phyloP scores from a whole-genome alignment of 2,329 filamentous ascomycete species.

The Huntiella omanensis region DNA sequence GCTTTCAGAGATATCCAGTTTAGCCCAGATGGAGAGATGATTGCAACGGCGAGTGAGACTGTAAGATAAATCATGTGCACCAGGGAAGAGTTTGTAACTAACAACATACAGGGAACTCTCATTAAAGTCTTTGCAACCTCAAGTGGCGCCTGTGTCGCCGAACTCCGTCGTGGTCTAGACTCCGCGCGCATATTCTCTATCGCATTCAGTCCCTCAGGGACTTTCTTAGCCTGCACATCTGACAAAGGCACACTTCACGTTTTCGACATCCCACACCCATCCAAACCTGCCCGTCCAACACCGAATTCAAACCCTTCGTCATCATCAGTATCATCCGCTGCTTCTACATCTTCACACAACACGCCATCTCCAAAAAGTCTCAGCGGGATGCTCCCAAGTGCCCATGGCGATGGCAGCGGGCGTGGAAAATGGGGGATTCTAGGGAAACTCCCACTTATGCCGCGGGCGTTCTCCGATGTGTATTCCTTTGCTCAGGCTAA shows the following conservation, averaged over 20 bases:
- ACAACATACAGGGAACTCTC: conserved; percentile 45
- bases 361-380: conserved; percentile 6
- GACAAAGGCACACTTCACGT: conserved; percentile 94
- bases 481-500: conserved; percentile 68
- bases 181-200: conserved; percentile 74
- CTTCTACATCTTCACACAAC: background rate
- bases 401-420: conserved; percentile 25
- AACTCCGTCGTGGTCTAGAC: conserved; percentile 78
- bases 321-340: conserved; percentile 12
- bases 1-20: conserved; percentile 61
- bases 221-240: conserved; percentile 73
- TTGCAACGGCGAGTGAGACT: conserved; percentile 80
- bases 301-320: conserved; percentile 5
- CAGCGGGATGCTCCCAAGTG: conserved; percentile 17
- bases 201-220: conserved; percentile 66
- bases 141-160: conserved; percentile 63
- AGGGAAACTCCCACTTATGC: conserved; percentile 66
- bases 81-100: background rate
- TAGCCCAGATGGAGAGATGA: conserved; percentile 57
- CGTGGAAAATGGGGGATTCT: conserved; percentile 72
- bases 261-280: conserved; percentile 58
- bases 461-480: conserved; percentile 70
- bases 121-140: conserved; percentile 68
- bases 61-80: conserved; percentile 5
- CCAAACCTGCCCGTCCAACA: conserved; percentile 16